phyloP scores from a whole-genome alignment of 129 eudicot genomes.

The Flaveria ramosissima region DNA sequence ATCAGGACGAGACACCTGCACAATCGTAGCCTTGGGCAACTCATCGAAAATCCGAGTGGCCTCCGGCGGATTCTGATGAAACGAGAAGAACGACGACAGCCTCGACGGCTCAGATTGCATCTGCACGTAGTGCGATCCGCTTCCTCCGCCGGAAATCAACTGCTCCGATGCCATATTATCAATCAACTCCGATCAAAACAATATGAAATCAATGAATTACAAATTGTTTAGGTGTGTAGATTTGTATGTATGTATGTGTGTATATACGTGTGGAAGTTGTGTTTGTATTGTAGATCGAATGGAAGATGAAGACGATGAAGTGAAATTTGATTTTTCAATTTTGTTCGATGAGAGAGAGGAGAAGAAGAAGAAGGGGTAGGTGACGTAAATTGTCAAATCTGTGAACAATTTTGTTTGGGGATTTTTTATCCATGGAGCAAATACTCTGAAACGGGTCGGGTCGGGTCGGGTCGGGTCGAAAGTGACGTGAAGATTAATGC shows the following conservation, averaged over 20 bases:
- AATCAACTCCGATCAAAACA: conserved; percentile 34
- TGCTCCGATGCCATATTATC: conserved; percentile 68
- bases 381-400: conserved; percentile 27
- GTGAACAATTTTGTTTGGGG: conserved; percentile 6
- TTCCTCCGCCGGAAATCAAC: conserved; percentile 55
- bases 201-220: background rate
- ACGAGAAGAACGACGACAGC: conserved; percentile 58
- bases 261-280: conserved; percentile 26
- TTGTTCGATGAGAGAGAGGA: conserved; percentile 21
- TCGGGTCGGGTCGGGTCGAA: background rate
- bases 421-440: conserved; percentile 16
- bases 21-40: conserved; percentile 78
- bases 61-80: conserved; percentile 51
- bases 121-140: conserved; percentile 65
- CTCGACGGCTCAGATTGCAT: conserved; percentile 80
- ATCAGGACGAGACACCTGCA: conserved; percentile 89
- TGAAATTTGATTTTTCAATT: conserved; percentile 19
- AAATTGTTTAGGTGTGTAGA: conserved; percentile 24
- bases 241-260: background rate
- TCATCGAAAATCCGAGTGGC: conserved; percentile 83
- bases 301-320: conserved; percentile 21
- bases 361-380: conserved; percentile 19
- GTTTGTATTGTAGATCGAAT: conserved; percentile 16
- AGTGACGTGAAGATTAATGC: no score
- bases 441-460: conserved; percentile 8